A percentile compares a stretch with the other conserved stretches of the same genome.
These are phyloP conservation scores for Nitzschia inconspicua DNA, from an alignment of 108 stramenopile genomes.

Conservation along the genomic window DNA sequence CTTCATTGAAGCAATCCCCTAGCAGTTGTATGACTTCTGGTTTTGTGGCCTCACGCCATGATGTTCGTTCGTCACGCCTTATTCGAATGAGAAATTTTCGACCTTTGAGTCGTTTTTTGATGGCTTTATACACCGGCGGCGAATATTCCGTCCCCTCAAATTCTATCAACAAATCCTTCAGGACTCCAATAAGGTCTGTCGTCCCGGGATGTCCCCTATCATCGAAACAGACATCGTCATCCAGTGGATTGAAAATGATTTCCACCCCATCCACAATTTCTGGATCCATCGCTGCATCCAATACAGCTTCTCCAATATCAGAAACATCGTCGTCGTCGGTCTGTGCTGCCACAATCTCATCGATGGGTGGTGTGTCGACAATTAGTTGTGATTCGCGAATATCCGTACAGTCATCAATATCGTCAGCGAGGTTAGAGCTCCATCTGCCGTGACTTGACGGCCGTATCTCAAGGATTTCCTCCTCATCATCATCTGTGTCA, in stretches of 20 bases:
- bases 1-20: slow-evolving; percentile 22
- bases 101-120: slow-evolving; percentile 21
- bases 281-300: background rate
- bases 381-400: slow-evolving; percentile 9
- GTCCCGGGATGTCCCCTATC: slow-evolving; percentile 32
- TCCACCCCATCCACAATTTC: slow-evolving; percentile 16
- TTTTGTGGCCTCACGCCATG: slow-evolving; percentile 33
- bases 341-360: slow-evolving; percentile 4
- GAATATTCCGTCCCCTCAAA: slow-evolving; percentile 11
- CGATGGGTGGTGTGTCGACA: slow-evolving; percentile 15
- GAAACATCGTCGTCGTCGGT: slow-evolving; percentile 22
- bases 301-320: slow-evolving; percentile 22
- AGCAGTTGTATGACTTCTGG: slow-evolving; percentile 19
- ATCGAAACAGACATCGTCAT: slow-evolving; percentile 23
- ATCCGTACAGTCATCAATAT: background rate
- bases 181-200: slow-evolving; percentile 4
- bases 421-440: slow-evolving; percentile 1
- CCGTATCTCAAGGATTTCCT: too few species aligned
- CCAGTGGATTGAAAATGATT: slow-evolving; percentile 19
- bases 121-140: slow-evolving; percentile 22
- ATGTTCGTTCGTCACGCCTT: background rate
- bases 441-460: too few species aligned
- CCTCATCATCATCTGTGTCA: too few species aligned
- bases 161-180: slow-evolving; percentile 14
- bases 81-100: slow-evolving; percentile 23